Conservation (phyloP, 225 moss, liverwort and hornwort species). For the Neckera pumila region DNA sequence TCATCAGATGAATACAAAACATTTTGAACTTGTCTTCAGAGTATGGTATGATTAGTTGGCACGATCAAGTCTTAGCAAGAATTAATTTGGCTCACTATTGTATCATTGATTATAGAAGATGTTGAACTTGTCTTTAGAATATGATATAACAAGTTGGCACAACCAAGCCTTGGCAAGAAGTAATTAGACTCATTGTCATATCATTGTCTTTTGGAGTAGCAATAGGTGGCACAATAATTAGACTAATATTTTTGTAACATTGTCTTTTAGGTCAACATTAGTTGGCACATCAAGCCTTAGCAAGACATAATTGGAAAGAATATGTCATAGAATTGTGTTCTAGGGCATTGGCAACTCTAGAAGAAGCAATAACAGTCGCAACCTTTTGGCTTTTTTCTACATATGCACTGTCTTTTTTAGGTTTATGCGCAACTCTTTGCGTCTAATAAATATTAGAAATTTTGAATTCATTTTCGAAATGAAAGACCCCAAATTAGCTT, state of each 20-base stretch:
- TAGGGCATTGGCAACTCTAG: accelerated
- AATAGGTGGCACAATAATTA: neutral
- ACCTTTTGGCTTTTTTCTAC: accelerated
- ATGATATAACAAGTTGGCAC: neutral
- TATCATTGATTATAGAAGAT: neutral
- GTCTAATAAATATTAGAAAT: neutral
- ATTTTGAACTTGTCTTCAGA: neutral
- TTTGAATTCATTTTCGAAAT: no score
- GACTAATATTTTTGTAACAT: neutral
- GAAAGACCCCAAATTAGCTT: no score
- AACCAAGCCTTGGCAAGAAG: neutral
- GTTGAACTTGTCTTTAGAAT: no score
- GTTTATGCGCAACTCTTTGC: accelerated
- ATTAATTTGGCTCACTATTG: no score
- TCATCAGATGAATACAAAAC: neutral
- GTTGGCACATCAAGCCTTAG: no score
- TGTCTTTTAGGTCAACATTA: accelerated
- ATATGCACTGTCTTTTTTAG: neutral
- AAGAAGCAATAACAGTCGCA: neutral
- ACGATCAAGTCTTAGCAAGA: neutral
- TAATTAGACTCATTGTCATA: neutral
- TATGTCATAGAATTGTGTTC: accelerated
- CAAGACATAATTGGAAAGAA: neutral
- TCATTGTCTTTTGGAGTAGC: neutral
- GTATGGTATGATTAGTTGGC: neutral